Conservation (phyloP, 1,284 basidiomycete genomes). For the Testicularia cyperi region DNA sequence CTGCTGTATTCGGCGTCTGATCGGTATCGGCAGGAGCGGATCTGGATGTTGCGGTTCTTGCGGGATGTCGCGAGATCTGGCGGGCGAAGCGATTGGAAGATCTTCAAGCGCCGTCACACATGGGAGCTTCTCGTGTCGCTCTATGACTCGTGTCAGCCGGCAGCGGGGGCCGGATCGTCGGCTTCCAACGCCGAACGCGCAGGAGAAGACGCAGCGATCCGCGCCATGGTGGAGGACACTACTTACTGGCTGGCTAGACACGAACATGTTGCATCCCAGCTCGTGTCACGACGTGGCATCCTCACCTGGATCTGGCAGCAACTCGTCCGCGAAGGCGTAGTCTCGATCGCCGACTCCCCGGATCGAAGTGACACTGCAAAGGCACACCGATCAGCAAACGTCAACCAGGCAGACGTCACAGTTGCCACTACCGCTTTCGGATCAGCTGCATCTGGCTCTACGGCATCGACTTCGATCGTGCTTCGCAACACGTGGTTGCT, state of each 20-base stretch:
- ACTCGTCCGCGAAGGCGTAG: conserved; percentile 18
- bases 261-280: conserved; percentile 30
- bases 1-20: conserved; percentile 76
- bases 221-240: conserved; percentile 26
- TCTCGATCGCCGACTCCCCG: conserved; percentile 8
- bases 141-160: conserved; percentile 67
- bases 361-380: too few species aligned
- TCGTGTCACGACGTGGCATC: conserved; percentile 32
- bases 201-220: conserved; percentile 22
- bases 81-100: conserved; percentile 73
- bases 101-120: conserved; percentile 77
- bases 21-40: conserved; percentile 75
- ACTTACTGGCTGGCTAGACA: conserved; percentile 21
- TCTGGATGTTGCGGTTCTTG: conserved; percentile 83
- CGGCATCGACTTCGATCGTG: background rate
- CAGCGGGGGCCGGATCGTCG: background rate
- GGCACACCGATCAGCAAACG: too few species aligned
- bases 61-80: conserved; percentile 73
- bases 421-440: too few species aligned
- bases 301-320: conserved; percentile 46
- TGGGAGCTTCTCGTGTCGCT: conserved; percentile 83
- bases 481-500: conserved; percentile 17
- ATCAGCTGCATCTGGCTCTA: background rate
- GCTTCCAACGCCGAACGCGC: conserved; percentile 1
- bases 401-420: too few species aligned